Conservation (phyloP, 768 basidiomycete genomes). For the Lyophyllum decastes region DNA sequence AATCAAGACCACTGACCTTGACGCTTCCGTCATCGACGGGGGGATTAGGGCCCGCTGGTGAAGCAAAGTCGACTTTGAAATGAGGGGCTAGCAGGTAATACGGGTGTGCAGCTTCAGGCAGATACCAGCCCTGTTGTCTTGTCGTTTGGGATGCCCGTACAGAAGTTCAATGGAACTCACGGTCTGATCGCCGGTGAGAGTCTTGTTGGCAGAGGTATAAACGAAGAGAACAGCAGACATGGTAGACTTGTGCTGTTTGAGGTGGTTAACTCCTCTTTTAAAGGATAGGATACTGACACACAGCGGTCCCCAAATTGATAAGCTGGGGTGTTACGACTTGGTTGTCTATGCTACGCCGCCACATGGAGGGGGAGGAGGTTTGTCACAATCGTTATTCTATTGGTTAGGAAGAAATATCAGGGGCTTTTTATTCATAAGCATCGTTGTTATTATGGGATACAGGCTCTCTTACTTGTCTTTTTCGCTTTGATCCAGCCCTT, state of each 20-base stretch:
- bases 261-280: no score
- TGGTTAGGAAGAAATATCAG: no score
- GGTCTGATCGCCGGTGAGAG: slow-evolving; percentile 48
- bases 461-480: no score
- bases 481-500: no score
- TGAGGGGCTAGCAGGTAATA: slow-evolving; percentile 58
- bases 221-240: slow-evolving; percentile 65
- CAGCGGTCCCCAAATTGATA: no score
- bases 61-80: slow-evolving; percentile 57
- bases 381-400: no score
- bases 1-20: slow-evolving; percentile 33
- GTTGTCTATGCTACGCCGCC: no score
- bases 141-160: neutral
- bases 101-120: slow-evolving; percentile 77
- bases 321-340: no score
- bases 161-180: slow-evolving; percentile 32
- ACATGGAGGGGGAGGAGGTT: no score
- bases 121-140: slow-evolving; percentile 66
- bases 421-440: no score
- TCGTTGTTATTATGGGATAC: no score
- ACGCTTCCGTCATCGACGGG: slow-evolving; percentile 64
- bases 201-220: slow-evolving; percentile 65
- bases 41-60: slow-evolving; percentile 68
- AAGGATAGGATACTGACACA: no score
- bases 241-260: slow-evolving; percentile 3